phyloP scores from a whole-genome alignment of 768 basidiomycete species.

The Naematelia encephala region DNA sequence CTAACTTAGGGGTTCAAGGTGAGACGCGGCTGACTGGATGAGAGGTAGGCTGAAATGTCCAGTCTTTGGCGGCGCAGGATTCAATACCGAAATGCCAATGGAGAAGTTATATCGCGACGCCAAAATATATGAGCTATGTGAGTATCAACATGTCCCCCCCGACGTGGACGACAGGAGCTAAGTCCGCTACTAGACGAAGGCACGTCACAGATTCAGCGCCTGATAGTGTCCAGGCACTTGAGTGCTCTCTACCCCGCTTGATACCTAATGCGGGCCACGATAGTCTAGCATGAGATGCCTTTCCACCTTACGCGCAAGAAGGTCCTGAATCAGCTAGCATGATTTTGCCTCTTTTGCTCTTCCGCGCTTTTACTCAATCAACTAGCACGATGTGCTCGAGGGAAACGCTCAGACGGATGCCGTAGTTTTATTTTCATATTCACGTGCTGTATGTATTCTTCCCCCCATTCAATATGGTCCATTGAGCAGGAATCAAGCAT shows the following conservation, averaged over 20 bases:
- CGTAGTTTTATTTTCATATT: too few species aligned
- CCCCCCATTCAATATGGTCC: too few species aligned
- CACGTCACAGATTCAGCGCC: slow-evolving; percentile 48
- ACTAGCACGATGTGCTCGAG: too few species aligned
- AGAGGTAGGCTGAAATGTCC: not conserved
- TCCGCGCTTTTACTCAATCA: too few species aligned
- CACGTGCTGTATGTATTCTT: too few species aligned
- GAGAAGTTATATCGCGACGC: slow-evolving; percentile 51
- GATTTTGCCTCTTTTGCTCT: too few species aligned
- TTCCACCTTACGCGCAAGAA: too few species aligned
- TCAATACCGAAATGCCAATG: slow-evolving; percentile 52
- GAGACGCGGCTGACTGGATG: not conserved
- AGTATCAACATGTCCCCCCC: too few species aligned
- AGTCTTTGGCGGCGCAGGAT: slow-evolving; percentile 47
- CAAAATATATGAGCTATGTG: slow-evolving; percentile 52
- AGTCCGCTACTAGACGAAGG: slow-evolving; percentile 27
- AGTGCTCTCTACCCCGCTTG: slow-evolving; percentile 44
- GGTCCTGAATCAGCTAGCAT: too few species aligned
- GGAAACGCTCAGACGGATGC: too few species aligned
- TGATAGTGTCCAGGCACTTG: slow-evolving; percentile 50
- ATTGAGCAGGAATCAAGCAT: too few species aligned
- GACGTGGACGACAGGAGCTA: not conserved
- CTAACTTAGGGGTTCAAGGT: slow-evolving; percentile 52
- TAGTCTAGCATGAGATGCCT: too few species aligned
- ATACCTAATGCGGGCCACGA: not conserved